Base-by-base conservation (phyloP, 2,329 filamentous ascomycete species). In the Xylariaceae sp. region DNA sequence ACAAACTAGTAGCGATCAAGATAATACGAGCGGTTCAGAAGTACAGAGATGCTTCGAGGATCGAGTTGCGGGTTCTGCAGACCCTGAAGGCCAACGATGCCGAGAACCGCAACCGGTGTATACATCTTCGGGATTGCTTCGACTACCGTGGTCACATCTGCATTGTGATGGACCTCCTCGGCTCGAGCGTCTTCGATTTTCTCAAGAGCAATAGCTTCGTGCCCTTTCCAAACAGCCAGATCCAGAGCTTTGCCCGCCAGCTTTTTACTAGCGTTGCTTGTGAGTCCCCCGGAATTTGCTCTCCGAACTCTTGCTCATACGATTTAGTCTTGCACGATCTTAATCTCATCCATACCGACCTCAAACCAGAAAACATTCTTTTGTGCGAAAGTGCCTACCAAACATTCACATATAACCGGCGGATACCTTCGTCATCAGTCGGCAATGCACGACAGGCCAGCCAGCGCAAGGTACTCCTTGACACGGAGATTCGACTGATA, bases 11-110 rank as follows among this genome's bases (percentile, higher is more conserved):
- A 24, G 92, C 92, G 21, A 87, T 98, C 60, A 98, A 98, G 61
- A 94, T 98, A 58, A 96, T 98, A 46, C 82, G 92, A 47, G 95
- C 92, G 1, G 92, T 98, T 10, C 92, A 94, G 55, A 98, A 98
- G 58, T 98, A 98, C 56, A 82, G 92, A 29, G 92, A 98, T 63
- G 92, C 92, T 22, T 94, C 86, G 7, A 78, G 88, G 44, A 98
- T 98, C 50, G 92, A 98, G 58, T 68, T 98, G 22, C 78, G 92
- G 40, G 92, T 98, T 4, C 67, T 98, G 10, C 88, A 89, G 37
- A 98, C 92, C 0, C 68, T 98, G 29, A 83, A 89, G 45, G 84
- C 84, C 27, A 96, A 96, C 57, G 92, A 98, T 57, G 77, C 80
- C 39, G 76, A 83, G 46, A 96, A 98, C 59, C 77, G 88, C 38